A percentile compares a stretch with the other conserved stretches of the same genome.
Conservation (phyloP, 208 protist species). For the Leishmania lainsoni region DNA sequence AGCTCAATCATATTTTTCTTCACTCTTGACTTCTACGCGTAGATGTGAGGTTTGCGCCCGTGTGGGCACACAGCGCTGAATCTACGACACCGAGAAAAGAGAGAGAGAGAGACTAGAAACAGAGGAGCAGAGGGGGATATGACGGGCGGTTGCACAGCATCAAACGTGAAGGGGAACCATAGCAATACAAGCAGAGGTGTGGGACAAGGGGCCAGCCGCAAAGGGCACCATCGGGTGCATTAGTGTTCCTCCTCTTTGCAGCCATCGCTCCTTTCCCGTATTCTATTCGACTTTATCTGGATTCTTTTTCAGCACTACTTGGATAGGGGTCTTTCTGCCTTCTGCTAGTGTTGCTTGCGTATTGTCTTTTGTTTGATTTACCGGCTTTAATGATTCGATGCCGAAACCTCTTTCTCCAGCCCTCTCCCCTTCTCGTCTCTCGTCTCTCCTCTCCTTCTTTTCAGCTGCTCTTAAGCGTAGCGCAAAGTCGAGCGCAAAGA, state of each 20-base stretch:
- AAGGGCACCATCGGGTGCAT: neutral
- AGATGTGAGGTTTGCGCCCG: neutral
- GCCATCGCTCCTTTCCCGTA: neutral
- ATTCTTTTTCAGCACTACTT: conserved; percentile 20
- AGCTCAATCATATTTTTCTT: neutral
- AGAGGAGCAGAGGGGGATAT: neutral
- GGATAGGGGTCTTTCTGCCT: neutral
- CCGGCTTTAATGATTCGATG: neutral
- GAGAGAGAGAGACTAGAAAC: neutral
- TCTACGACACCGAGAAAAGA: neutral
- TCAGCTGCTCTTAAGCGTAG: conserved; percentile 14
- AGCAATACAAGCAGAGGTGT: neutral
- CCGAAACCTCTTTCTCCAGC: conserved; percentile 1
- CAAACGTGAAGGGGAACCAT: neutral
- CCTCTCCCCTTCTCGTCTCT: neutral
- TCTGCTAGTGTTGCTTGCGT: neutral
- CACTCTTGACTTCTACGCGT: neutral
- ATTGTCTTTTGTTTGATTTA: neutral
- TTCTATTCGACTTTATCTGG: neutral
- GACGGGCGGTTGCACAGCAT: neutral
- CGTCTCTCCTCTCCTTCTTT: conserved; percentile 6
- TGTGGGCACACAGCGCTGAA: neutral
- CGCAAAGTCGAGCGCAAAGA: conserved; percentile 2
- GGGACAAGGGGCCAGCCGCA: neutral
- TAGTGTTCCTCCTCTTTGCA: neutral